Percentiles rank a stretch among this genome's conserved stretches.
phyloP scores from a whole-genome alignment of 2,329 filamentous ascomycete species.

The Tolypocladium guangdongense region DNA sequence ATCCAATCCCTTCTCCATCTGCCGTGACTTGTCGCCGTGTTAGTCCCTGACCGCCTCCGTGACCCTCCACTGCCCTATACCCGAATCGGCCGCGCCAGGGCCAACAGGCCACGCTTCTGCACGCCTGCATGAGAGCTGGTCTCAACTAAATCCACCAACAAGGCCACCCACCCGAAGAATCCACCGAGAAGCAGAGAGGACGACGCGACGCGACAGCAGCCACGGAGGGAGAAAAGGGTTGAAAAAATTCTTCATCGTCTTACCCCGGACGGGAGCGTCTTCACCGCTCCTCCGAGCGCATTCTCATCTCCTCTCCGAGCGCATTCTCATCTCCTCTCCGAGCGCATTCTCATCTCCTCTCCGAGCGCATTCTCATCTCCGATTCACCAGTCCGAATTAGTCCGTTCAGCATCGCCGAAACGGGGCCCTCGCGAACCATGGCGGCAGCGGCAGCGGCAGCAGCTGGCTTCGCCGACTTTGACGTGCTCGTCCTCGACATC shows the following conservation, averaged over 20 bases:
- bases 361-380: not conserved
- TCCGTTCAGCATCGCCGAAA: not conserved
- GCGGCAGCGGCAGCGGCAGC: constrained; percentile 8
- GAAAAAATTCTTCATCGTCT: not conserved
- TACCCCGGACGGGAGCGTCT: not conserved
- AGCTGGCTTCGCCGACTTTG: constrained; percentile 16
- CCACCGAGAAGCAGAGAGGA: not conserved
- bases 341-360: not conserved
- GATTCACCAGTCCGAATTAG: not conserved
- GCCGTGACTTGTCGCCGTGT: too few species aligned
- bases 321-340: not conserved
- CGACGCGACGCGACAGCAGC: not conserved
- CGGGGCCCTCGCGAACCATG: not conserved
- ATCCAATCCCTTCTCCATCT: not conserved
- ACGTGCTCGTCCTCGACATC: constrained; percentile 25
- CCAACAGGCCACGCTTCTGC: too few species aligned
- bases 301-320: not conserved
- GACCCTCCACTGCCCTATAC: not conserved
- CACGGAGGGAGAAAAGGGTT: not conserved
- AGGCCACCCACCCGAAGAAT: too few species aligned
- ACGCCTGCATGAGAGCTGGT: too few species aligned
- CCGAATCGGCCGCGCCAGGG: not conserved
- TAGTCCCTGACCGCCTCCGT: not conserved
- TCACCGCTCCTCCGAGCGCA: not conserved
- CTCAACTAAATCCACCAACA: too few species aligned